Percentiles rank a stretch among this genome's conserved stretches.
These are phyloP conservation scores for Parietaria judaica DNA, from an alignment of 306 rosid species.

Conservation along the genomic window DNA sequence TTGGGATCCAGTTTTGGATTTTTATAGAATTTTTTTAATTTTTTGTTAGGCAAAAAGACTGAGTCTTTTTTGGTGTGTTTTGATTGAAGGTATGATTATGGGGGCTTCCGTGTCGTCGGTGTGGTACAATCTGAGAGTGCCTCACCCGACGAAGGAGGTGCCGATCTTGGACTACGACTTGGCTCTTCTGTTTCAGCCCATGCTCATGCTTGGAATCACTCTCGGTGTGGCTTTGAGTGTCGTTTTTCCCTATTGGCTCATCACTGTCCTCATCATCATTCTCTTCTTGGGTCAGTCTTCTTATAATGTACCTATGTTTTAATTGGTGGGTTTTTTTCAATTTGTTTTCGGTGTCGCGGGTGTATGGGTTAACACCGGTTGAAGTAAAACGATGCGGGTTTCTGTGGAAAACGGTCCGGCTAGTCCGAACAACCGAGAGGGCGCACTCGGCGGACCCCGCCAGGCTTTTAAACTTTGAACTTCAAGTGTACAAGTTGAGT, in stretches of 20 bases:
- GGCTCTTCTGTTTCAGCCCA: conserved; percentile 83
- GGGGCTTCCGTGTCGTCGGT: conserved; percentile 87
- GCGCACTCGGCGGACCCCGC: too few relatives aligned
- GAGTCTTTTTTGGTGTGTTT: not conserved
- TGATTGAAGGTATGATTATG: conserved; percentile 78
- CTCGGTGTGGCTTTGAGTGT: conserved; percentile 82
- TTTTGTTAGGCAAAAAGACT: too few relatives aligned
- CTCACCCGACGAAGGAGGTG: conserved; percentile 73
- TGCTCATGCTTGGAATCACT: conserved; percentile 94
- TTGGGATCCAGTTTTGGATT: too few relatives aligned
- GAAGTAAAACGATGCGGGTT: too few relatives aligned
- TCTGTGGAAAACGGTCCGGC: too few relatives aligned
- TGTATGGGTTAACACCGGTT: too few relatives aligned
- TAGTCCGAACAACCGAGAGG: too few relatives aligned
- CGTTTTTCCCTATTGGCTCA: conserved; percentile 93
- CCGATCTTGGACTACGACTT: conserved; percentile 81
- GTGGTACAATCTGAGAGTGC: conserved; percentile 85
- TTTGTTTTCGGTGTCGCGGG: too few relatives aligned
- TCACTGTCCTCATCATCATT: conserved; percentile 75
- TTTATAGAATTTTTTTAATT: too few relatives aligned
- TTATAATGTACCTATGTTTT: not conserved
- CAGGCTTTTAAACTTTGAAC: too few relatives aligned
- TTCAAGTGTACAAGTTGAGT: too few relatives aligned
- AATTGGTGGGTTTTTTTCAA: not conserved
- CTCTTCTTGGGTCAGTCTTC: conserved; percentile 53